Base-by-base conservation (phyloP, 768 basidiomycete species). In the Suillus hirtellus region DNA sequence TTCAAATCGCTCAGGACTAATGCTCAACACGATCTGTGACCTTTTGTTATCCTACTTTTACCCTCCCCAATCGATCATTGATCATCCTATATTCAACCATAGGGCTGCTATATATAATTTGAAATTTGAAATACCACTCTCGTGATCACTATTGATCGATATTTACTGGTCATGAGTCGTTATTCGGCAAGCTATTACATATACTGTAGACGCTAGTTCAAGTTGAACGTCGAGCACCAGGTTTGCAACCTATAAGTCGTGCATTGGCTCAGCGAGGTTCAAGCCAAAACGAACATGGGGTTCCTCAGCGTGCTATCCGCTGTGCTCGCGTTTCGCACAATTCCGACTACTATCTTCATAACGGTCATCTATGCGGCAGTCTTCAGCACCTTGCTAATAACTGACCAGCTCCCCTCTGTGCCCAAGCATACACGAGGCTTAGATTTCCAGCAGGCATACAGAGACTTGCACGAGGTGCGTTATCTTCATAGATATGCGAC, bases 391-490 rank as follows among this genome's bases (percentile, higher is more conserved):
- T 79, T 88, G 1, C 68, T 83, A 4, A 66, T 81, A 44, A 84
- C 83, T 4, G 84, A 89, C 69, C 69, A 78, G 9, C 76, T 87
- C 1, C 78, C 82, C 0, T 59, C 67, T 9, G 75, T 84, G 19
- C 85, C 85, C 0, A 77, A 69, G 54, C 66, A 81, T 65, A 79
- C 82, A 60, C 65, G 73, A 61, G 82, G 81, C 43, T 73, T 85
- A 54, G 75, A 85, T 69, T 64, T 89, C 27, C 73, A 81, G 47
- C 77, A 80, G 59, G 88, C 89, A 4, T 87, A 83, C 71, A 74
- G 75, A 56, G 88, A 90, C 63, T 75, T 92, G 47, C 82, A 87
- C 60, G 67, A 72, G 66, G 88, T 86, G 72, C 63, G 78, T 65
- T 40, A 50, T 60, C 24, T 54, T 24, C 27, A 37, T 14, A 38